Evolutionary conservation across 768 basidiomycete genomes (phyloP).

Genomic region (Tylopilus rubrobrunneus): DNA sequence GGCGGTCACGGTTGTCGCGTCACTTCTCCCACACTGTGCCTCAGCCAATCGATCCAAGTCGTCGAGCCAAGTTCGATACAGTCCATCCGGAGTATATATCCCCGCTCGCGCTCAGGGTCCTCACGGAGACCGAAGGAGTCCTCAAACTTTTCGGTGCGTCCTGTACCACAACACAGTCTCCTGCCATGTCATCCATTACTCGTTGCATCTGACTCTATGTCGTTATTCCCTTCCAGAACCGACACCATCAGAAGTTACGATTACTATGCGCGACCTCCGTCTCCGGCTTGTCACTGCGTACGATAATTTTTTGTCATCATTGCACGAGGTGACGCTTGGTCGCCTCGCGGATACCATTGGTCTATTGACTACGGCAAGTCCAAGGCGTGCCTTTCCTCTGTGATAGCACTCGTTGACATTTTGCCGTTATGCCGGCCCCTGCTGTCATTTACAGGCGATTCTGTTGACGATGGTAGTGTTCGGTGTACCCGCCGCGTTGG

Average conservation of each 20-base stretch:
- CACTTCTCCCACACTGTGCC: too few relatives aligned
- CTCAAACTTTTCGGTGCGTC: conserved; percentile 27
- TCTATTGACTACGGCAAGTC: conserved; percentile 10
- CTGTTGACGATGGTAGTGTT: conserved; percentile 16
- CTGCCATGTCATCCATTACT: background rate
- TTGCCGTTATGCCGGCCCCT: background rate
- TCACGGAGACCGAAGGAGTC: conserved; percentile 23
- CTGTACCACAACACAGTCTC: background rate
- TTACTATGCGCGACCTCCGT: conserved; percentile 21
- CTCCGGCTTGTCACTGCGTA: conserved; percentile 21
- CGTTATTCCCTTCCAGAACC: conserved; percentile 17
- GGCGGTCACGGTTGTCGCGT: too few relatives aligned
- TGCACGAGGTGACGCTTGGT: conserved; percentile 27
- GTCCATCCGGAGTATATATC: conserved; percentile 25
- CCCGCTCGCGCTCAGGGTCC: conserved; percentile 24
- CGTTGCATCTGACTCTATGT: background rate
- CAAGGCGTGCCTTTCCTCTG: background rate
- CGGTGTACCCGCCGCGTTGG: conserved; percentile 16
- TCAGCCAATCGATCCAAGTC: conserved; percentile 21
- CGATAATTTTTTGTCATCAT: conserved; percentile 8
- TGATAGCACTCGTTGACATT: background rate
- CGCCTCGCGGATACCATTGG: conserved; percentile 22
- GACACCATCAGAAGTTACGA: conserved; percentile 21
- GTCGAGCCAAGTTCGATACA: conserved; percentile 17
- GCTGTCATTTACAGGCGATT: conserved; percentile 11